Percentiles rank a stretch among this genome's conserved stretches.
These are phyloP conservation scores for Beauveria medogensis DNA, from an alignment of 2,329 filamentous ascomycete species.

Conservation along the genomic window DNA sequence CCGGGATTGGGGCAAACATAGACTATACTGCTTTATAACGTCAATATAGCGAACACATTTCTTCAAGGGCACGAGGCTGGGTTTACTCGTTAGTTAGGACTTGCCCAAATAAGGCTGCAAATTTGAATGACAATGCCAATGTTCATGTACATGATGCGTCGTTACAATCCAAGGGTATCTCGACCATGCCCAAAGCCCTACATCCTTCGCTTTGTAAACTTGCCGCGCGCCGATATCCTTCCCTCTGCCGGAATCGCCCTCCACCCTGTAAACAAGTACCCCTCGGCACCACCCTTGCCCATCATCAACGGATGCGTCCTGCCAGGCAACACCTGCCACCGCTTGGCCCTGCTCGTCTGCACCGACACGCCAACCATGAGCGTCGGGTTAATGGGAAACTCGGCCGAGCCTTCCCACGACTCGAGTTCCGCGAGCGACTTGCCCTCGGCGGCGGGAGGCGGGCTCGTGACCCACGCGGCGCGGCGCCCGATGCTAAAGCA, in stretches of 20 bases:
- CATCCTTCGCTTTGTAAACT: constrained; percentile 62
- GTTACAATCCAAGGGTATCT: neutral
- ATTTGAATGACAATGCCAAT: neutral
- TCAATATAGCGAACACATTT: constrained; percentile 14
- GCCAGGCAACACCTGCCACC: constrained; percentile 87
- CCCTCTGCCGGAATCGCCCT: constrained; percentile 73
- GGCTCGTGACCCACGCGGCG: constrained; percentile 59
- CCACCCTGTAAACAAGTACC: constrained; percentile 80
- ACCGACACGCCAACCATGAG: constrained; percentile 70
- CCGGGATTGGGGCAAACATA: neutral
- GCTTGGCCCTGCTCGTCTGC: constrained; percentile 69
- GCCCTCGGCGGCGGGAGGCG: constrained; percentile 35
- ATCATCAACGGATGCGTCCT: constrained; percentile 95
- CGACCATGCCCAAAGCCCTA: constrained; percentile 19
- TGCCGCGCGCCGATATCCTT: constrained; percentile 74
- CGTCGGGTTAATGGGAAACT: constrained; percentile 84
- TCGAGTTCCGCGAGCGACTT: constrained; percentile 43
- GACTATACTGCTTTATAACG: constrained; percentile 16
- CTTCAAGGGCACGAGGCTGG: neutral
- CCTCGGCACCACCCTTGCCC: constrained; percentile 75
- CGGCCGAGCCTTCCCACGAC: constrained; percentile 52
- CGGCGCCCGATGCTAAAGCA: constrained; percentile 74
- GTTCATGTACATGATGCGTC: neutral
- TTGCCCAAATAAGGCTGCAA: neutral
- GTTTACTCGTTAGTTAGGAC: neutral